phyloP scores from a whole-genome alignment of 2,329 filamentous ascomycete species.

The Claviceps paspali region DNA sequence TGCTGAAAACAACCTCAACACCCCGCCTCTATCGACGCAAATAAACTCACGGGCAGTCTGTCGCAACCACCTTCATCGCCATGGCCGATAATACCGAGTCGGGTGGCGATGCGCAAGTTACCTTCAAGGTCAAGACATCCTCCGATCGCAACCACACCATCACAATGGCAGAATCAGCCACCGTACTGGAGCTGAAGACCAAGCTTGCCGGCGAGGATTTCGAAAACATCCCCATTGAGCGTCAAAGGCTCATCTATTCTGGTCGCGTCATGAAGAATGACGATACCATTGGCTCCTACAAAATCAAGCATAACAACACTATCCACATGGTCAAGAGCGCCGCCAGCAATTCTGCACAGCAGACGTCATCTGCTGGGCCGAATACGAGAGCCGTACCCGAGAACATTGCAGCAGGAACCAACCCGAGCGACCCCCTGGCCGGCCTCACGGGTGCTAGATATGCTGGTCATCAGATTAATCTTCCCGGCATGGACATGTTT shows the following conservation, averaged over 20 bases:
- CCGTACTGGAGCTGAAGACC: constrained; percentile 73
- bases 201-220: constrained; percentile 71
- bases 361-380: constrained; percentile 24
- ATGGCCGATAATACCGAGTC: constrained; percentile 53
- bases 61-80: constrained; percentile 8
- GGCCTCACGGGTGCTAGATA: constrained; percentile 86
- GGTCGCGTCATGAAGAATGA: constrained; percentile 92
- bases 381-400: constrained; percentile 38
- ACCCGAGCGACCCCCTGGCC: constrained; percentile 70
- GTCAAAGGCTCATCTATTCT: constrained; percentile 93
- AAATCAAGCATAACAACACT: constrained; percentile 92
- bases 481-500: constrained; percentile 79
- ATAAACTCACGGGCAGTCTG: background rate
- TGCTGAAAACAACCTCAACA: background rate
- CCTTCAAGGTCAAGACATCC: constrained; percentile 97
- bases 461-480: constrained; percentile 67
- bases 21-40: background rate
- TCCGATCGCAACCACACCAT: constrained; percentile 72
- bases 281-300: constrained; percentile 71
- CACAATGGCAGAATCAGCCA: constrained; percentile 61
- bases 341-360: constrained; percentile 56
- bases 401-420: constrained; percentile 69
- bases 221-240: constrained; percentile 73
- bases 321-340: constrained; percentile 95
- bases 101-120: constrained; percentile 59